These are phyloP conservation scores for Fusarium sp. DNA, from an alignment of 2,329 filamentous ascomycete genomes.

Conservation along the genomic window DNA sequence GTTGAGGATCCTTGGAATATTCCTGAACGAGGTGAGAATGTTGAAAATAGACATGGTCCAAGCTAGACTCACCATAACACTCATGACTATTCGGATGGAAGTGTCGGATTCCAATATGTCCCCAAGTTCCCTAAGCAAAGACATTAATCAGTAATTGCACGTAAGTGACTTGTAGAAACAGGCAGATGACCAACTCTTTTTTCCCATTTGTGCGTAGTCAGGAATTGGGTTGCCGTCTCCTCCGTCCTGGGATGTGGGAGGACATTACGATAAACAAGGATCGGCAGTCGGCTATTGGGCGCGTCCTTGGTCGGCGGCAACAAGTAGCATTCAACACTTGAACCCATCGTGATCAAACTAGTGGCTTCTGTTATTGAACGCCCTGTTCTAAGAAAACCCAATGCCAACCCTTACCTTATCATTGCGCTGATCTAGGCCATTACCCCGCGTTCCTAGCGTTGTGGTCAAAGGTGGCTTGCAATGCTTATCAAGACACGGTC, in stretches of 20 bases:
- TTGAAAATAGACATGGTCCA: accelerated
- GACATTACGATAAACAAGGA: neutral
- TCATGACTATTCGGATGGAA: conserved; percentile 12
- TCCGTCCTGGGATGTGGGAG: neutral
- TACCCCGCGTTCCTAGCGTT: neutral
- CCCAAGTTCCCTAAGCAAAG: neutral
- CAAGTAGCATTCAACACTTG: neutral
- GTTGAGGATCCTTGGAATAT: neutral
- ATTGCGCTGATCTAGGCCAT: neutral
- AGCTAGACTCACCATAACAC: neutral
- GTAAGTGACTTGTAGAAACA: neutral
- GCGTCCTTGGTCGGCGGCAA: neutral
- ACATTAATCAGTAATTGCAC: no score
- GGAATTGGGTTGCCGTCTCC: neutral
- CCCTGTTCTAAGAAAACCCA: no score
- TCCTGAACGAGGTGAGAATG: neutral
- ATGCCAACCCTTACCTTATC: neutral
- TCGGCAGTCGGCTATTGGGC: conserved; percentile 6
- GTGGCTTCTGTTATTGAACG: no score
- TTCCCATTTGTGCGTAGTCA: neutral
- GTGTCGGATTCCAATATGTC: neutral
- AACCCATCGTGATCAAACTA: neutral
- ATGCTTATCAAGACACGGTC: neutral
- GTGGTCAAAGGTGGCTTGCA: neutral
- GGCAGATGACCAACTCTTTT: neutral